Evolutionary conservation across 352 stramenopile genomes (phyloP), one percentile per base, ranked within the genome.

Genomic region (Plasmopara muralis): DNA sequence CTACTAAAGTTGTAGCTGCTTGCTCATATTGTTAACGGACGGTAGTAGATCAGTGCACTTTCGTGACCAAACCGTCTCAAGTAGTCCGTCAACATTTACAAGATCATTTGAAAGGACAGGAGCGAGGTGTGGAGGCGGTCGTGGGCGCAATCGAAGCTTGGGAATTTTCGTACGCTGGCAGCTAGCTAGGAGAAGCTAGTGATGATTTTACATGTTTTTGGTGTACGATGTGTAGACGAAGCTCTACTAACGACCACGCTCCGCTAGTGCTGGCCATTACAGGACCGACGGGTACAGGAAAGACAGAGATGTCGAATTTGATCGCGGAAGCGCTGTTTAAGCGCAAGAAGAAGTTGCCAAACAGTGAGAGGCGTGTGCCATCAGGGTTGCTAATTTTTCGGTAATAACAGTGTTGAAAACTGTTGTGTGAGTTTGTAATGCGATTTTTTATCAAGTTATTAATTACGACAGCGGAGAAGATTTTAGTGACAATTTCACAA

Each of bases 251-350:
- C 31, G 74, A 90, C 35, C 72, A 77, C 7, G 64, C 72, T 18
- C 87, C 87, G 13, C 62, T 96, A 9, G 87, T 96, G 39, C 53
- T 96, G 43, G 87, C 87, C 5, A 77, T 96, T 52, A 96, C 84
- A 15, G 87, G 87, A 16, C 88, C 87, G 6, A 96, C 87, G 1
- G 87, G 87, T 14, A 90, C 83, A 5, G 87, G 87, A n/a, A 96
- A 96, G 66, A 96, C 86, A 13, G 87, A 96, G 53, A 92, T 84
- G 53, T 89, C 87, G 14, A 82, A 89, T 38, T 63, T 92, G 40
- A 63, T 96, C 30, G 83, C 84, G 1, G 76, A 93, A 64, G 78
- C 69, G 54, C 52, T 96, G 16, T 93, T 96, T 42, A 85, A 85
- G 39, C 79, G 74, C 34, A 88, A 78, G 47, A 79, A 75, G 35